Evolutionary conservation across 2,329 filamentous ascomycete genomes (phyloP).

Genomic region (Chalara sp.): DNA sequence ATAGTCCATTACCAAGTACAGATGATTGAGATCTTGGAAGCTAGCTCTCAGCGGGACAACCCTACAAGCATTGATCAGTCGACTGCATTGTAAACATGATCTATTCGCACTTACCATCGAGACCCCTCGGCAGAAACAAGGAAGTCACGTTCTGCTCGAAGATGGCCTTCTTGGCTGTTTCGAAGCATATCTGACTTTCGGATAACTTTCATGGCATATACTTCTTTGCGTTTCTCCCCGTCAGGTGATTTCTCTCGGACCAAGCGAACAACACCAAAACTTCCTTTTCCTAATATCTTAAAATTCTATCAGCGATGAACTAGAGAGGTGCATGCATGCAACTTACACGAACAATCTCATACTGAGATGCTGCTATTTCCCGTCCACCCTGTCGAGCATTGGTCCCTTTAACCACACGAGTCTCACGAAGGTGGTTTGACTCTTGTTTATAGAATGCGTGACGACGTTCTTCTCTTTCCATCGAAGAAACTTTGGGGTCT

Average conservation of each 20-base stretch:
- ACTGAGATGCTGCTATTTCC: background rate
- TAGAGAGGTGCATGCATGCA: background rate
- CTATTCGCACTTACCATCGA: conserved; percentile 49
- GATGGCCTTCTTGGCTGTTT: conserved; percentile 85
- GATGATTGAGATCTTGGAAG: conserved; percentile 76
- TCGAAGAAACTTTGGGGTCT: conserved; percentile 26
- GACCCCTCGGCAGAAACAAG: conserved; percentile 84
- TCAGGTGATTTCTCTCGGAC: conserved; percentile 57
- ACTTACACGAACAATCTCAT: background rate
- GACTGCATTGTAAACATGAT: background rate
- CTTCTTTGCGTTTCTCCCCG: conserved; percentile 39
- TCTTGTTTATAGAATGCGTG: conserved; percentile 60
- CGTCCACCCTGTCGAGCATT: conserved; percentile 11
- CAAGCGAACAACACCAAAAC: conserved; percentile 85
- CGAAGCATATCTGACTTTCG: conserved; percentile 88
- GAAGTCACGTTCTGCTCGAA: conserved; percentile 87
- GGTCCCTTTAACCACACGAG: conserved; percentile 58
- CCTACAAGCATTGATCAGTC: conserved; percentile 37
- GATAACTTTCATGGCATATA: conserved; percentile 97
- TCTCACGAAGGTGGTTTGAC: conserved; percentile 67
- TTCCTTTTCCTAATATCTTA: conserved; percentile 83
- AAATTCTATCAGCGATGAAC: conserved; percentile 39
- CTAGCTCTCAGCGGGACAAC: conserved; percentile 81
- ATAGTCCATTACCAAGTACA: conserved; percentile 97
- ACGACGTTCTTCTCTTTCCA: conserved; percentile 48